These are phyloP conservation scores for Coemansia sp. DNA, from an alignment of 192 early-diverging fungal species.

Conservation along the genomic window DNA sequence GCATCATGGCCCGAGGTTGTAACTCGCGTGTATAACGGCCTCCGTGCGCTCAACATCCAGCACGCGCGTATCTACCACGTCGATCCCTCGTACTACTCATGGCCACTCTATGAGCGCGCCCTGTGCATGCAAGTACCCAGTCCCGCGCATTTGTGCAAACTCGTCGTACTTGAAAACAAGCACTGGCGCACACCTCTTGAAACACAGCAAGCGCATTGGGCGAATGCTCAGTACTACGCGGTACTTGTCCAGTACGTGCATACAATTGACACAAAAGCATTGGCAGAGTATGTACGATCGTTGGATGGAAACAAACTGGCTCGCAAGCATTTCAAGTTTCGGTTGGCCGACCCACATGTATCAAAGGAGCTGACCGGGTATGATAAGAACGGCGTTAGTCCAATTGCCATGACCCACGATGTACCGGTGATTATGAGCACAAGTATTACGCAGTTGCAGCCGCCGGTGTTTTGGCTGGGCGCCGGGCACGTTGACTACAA, in stretches of 20 bases:
- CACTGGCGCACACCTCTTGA: slow-evolving; percentile 52
- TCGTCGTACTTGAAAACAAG: slow-evolving; percentile 88
- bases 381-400: slow-evolving; percentile 65
- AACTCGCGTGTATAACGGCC: slow-evolving; percentile 13
- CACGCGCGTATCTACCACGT: slow-evolving; percentile 69
- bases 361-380: slow-evolving; percentile 73
- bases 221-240: slow-evolving; percentile 57
- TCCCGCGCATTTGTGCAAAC: slow-evolving; percentile 83
- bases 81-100: slow-evolving; percentile 73
- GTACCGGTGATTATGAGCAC: slow-evolving; percentile 72
- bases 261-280: slow-evolving; percentile 61
- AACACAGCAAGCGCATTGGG: too few relatives aligned
- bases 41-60: slow-evolving; percentile 13
- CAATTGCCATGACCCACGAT: slow-evolving; percentile 60
- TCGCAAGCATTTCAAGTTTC: slow-evolving; percentile 78
- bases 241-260: slow-evolving; percentile 68
- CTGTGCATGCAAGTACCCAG: slow-evolving; percentile 69
- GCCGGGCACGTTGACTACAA: slow-evolving; percentile 88
- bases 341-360: slow-evolving; percentile 64
- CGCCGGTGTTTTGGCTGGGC: slow-evolving; percentile 73
- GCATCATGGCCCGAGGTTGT: slow-evolving; percentile 14
- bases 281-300: slow-evolving; percentile 65
- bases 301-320: slow-evolving; percentile 55
- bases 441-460: slow-evolving; percentile 59
- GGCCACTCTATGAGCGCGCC: slow-evolving; percentile 72